Evolutionary conservation across 179 eudicot species (phyloP).

Genomic region (Drosera spatulata): DNA sequence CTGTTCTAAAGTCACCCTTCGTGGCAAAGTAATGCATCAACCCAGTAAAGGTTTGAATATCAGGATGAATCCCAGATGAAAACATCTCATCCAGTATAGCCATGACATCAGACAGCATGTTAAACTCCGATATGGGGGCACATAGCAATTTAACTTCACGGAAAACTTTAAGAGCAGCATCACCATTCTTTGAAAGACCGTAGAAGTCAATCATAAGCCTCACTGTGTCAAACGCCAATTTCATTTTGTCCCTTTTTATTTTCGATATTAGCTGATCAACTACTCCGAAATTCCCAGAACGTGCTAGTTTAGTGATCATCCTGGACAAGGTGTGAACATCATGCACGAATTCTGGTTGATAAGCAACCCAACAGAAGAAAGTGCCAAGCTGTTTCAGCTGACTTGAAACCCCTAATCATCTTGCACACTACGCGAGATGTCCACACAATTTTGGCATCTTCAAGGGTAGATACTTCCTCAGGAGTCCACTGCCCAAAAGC

Average conservation of each 20-base stretch:
- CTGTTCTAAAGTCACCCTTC: constrained; percentile 56
- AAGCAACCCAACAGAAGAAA: constrained; percentile 76
- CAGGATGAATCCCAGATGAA: constrained; percentile 44
- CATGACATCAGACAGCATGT: constrained; percentile 28
- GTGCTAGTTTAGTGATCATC: constrained; percentile 48
- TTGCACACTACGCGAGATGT: constrained; percentile 75
- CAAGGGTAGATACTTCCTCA: constrained; percentile 55
- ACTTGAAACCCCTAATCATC: constrained; percentile 56
- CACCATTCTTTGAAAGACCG: constrained; percentile 50
- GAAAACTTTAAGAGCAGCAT: constrained; percentile 59
- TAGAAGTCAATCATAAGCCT: constrained; percentile 55
- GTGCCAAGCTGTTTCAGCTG: constrained; percentile 61
- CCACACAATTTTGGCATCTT: constrained; percentile 73
- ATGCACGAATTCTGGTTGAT: constrained; percentile 63
- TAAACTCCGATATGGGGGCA: constrained; percentile 27
- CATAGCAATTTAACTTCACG: constrained; percentile 37
- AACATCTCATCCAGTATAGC: constrained; percentile 65
- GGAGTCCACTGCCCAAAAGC: constrained; percentile 60
- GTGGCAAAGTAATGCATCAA: constrained; percentile 76
- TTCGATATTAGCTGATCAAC: constrained; percentile 46
- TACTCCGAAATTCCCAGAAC: constrained; percentile 36
- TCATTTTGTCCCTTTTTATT: constrained; percentile 39
- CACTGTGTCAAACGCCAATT: constrained; percentile 45
- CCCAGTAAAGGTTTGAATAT: constrained; percentile 69
- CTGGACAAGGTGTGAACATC: constrained; percentile 65